A percentile compares a stretch with the other conserved stretches of the same genome.
phyloP scores from a whole-genome alignment of 2,329 filamentous ascomycete genomes.

The Orbilia quercus region DNA sequence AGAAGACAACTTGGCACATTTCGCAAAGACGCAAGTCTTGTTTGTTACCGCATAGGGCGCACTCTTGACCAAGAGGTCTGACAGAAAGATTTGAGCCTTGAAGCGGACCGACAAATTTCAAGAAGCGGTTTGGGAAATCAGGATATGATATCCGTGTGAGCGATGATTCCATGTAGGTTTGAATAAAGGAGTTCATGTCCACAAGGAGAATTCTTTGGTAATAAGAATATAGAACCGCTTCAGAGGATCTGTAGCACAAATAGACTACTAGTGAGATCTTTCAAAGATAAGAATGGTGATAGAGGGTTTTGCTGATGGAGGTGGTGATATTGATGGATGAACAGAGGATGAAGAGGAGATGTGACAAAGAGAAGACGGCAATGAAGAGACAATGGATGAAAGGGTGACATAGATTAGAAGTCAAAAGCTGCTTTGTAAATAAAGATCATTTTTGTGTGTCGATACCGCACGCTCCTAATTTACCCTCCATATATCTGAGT shows the following conservation, averaged over 20 bases:
- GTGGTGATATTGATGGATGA: neutral
- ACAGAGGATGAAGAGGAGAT: conserved; percentile 1
- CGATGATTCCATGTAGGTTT: neutral
- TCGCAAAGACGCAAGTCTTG: neutral
- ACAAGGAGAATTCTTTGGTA: too few relatives aligned
- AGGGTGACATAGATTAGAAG: too few relatives aligned
- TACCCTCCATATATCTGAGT: too few relatives aligned
- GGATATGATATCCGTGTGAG: neutral
- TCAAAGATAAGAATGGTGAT: too few relatives aligned
- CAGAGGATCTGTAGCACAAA: conserved; percentile 21
- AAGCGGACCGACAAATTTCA: neutral
- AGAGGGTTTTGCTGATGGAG: too few relatives aligned
- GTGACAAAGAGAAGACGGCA: too few relatives aligned
- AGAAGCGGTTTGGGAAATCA: conserved; percentile 1
- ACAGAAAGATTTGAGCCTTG: neutral
- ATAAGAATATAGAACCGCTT: neutral
- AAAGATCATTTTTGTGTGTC: too few relatives aligned
- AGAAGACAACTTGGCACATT: neutral
- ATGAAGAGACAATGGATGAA: too few relatives aligned
- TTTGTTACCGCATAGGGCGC: neutral
- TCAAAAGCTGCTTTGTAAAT: neutral
- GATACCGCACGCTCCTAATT: too few relatives aligned
- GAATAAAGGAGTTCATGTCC: too few relatives aligned
- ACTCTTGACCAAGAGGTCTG: neutral
- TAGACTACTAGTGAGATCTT: conserved; percentile 11